A percentile compares a stretch with the other conserved stretches of the same genome.
These are phyloP conservation scores for Tuber melanosporum DNA, from an alignment of 495 filamentous ascomycete genomes.

Conservation along the genomic window DNA sequence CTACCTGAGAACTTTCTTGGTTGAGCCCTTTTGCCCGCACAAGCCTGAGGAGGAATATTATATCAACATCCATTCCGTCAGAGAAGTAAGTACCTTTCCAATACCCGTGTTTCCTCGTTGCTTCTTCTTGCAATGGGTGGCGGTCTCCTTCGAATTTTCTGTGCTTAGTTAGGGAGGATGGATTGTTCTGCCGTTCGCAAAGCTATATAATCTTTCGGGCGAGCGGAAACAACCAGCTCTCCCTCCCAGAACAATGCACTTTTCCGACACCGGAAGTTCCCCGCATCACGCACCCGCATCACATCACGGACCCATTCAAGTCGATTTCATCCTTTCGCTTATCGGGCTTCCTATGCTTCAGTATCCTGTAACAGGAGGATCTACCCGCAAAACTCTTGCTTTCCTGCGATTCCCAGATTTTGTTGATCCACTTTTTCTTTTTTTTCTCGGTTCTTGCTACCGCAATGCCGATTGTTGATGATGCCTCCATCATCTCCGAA, in stretches of 20 bases:
- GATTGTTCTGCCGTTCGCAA: constrained; percentile 16
- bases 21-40: constrained; percentile 97
- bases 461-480: not conserved
- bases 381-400: constrained; percentile 13
- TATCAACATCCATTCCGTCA: constrained; percentile 91
- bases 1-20: constrained; percentile 85
- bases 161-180: constrained; percentile 18
- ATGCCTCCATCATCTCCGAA: constrained; percentile 6
- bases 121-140: constrained; percentile 17
- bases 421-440: constrained; percentile 11
- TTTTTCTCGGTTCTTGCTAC: not conserved
- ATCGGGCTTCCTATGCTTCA: constrained; percentile 19
- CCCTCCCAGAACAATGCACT: constrained; percentile 22
- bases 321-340: constrained; percentile 15
- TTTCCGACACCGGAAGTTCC: constrained; percentile 10
- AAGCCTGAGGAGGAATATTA: constrained; percentile 92
- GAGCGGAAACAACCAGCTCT: constrained; percentile 32
- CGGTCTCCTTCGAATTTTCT: not conserved
- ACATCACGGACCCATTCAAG: not conserved
- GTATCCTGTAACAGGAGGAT: constrained; percentile 18
- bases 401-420: constrained; percentile 6
- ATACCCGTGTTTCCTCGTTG: constrained; percentile 13
- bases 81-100: constrained; percentile 61
- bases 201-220: constrained; percentile 35
- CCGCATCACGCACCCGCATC: constrained; percentile 23